phyloP scores from a whole-genome alignment of 805 yeast genomes.

The Yamadazyma paraphyllophila region DNA sequence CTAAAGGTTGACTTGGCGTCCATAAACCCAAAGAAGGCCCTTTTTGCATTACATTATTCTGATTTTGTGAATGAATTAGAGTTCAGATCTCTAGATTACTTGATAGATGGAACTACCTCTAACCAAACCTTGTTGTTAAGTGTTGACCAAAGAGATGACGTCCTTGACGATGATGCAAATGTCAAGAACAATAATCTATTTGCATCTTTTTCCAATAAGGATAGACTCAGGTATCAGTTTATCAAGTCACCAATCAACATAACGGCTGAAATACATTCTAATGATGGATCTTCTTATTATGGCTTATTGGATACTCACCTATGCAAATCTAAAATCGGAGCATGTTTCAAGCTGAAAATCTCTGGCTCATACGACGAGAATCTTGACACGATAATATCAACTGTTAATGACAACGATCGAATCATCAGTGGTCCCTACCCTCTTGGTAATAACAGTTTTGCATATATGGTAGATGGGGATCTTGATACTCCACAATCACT shows the following conservation, averaged over 20 bases:
- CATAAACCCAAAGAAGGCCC: constrained; percentile 34
- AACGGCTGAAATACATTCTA: constrained; percentile 7
- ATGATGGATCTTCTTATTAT: constrained; percentile 13
- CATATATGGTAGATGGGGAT: constrained; percentile 62
- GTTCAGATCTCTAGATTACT: constrained; percentile 52
- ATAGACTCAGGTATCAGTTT: constrained; percentile 61
- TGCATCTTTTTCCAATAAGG: constrained; percentile 32
- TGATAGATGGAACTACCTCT: constrained; percentile 52
- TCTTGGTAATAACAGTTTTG: constrained; percentile 59
- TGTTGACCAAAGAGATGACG: constrained; percentile 33
- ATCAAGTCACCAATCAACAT: constrained; percentile 43
- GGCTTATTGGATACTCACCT: constrained; percentile 49
- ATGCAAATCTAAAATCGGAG: constrained; percentile 59
- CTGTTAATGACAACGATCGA: constrained; percentile 57
- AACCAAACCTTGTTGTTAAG: constrained; percentile 65
- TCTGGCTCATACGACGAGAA: constrained; percentile 20
- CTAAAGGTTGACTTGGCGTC: constrained; percentile 22
- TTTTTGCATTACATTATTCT: constrained; percentile 47
- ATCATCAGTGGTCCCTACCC: constrained; percentile 43
- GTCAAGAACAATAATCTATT: constrained; percentile 14
- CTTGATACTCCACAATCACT: constrained; percentile 63
- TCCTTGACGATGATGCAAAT: constrained; percentile 24
- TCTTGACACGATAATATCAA: constrained; percentile 11
- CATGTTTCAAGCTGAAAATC: constrained; percentile 47
- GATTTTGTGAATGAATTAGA: constrained; percentile 68